These are phyloP conservation scores for Arthrobotrys entomopaga DNA, from an alignment of 2,329 filamentous ascomycete genomes.

Conservation along the genomic window DNA sequence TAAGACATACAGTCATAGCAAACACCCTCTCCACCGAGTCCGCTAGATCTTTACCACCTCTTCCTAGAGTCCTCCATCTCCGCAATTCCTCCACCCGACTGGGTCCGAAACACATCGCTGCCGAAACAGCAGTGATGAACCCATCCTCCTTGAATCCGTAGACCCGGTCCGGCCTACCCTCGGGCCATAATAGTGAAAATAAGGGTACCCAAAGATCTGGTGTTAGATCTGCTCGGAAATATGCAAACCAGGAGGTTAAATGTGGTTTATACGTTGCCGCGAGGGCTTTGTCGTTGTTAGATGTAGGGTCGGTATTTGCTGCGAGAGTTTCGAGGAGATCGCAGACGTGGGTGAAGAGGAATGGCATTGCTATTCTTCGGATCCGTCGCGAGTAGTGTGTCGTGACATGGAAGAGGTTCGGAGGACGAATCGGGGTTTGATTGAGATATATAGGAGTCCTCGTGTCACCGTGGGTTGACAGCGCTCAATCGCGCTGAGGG, in stretches of 20 bases:
- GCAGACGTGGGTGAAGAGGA: slow-evolving; percentile 56
- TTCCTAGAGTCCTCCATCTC: slow-evolving; percentile 54
- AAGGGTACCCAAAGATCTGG: slow-evolving; percentile 54
- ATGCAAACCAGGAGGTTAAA: slow-evolving; percentile 56
- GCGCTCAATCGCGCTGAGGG: no score
- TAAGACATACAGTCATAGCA: slow-evolving; percentile 45
- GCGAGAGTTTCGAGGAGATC: slow-evolving; percentile 57
- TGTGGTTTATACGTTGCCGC: slow-evolving; percentile 38
- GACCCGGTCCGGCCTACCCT: slow-evolving; percentile 56
- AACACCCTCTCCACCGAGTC: slow-evolving; percentile 56
- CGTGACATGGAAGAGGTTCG: background rate
- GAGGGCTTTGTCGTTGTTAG: slow-evolving; percentile 31
- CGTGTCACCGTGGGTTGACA: background rate
- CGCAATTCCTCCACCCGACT: slow-evolving; percentile 53
- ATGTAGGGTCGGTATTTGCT: slow-evolving; percentile 28
- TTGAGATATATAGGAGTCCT: background rate
- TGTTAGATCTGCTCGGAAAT: slow-evolving; percentile 55
- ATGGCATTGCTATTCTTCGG: slow-evolving; percentile 44
- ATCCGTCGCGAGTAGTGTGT: background rate
- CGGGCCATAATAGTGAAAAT: slow-evolving; percentile 57
- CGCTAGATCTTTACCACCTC: slow-evolving; percentile 56
- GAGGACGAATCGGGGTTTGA: background rate
- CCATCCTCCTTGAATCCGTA: slow-evolving; percentile 57
- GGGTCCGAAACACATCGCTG: slow-evolving; percentile 55
- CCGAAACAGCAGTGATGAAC: slow-evolving; percentile 55